These are phyloP conservation scores for Jatropha curcas DNA, from an alignment of 345 rosid genomes.

Conservation along the genomic window DNA sequence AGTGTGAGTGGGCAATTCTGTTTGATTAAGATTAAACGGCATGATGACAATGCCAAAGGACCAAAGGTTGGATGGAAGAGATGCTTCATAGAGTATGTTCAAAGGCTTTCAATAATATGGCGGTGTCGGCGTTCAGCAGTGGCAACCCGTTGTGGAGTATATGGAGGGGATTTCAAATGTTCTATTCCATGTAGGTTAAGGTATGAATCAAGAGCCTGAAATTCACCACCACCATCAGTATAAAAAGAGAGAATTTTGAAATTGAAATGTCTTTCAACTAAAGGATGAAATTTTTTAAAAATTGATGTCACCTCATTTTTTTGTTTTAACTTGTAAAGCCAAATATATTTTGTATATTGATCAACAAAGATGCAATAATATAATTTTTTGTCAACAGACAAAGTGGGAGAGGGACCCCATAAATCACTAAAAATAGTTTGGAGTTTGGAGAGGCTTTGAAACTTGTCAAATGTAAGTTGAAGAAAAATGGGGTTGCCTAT, in stretches of 20 bases:
- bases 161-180: background rate
- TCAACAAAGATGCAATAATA: background rate
- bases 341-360: background rate
- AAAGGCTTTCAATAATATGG: background rate
- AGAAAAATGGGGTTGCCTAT: background rate
- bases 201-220: background rate
- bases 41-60: background rate
- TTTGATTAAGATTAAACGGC: background rate
- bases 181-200: background rate
- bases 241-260: background rate
- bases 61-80: background rate
- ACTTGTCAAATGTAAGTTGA: background rate
- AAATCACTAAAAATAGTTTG: slow-evolving; percentile 4
- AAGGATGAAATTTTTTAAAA: background rate
- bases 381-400: background rate
- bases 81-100: background rate
- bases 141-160: background rate
- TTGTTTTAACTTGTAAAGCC: background rate
- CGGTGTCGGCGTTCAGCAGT: background rate
- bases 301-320: background rate
- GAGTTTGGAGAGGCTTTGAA: background rate
- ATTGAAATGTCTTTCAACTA: slow-evolving; percentile 3
- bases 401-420: background rate
- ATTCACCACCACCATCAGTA: slow-evolving; percentile 1
- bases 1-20: background rate